phyloP scores from a whole-genome alignment of 1,139 yeast genomes.

The Ogataea hybrid region DNA sequence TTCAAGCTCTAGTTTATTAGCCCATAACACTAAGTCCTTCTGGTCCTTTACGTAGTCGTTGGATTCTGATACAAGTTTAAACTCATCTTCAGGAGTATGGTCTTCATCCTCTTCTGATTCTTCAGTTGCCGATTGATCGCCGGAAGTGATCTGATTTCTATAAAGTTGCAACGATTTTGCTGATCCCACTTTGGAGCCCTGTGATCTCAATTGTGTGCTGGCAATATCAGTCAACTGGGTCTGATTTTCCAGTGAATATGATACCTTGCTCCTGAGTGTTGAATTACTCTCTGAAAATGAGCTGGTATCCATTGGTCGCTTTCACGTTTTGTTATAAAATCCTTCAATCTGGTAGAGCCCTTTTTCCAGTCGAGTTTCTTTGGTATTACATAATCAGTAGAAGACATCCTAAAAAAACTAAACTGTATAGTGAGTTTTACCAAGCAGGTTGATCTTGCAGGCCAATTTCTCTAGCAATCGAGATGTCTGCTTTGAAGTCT shows the following conservation, averaged over 20 bases:
- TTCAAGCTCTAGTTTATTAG: constrained; percentile 44
- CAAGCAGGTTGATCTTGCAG: not conserved
- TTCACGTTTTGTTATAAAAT: no score
- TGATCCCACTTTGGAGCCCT: not conserved
- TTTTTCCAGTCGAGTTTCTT: no score
- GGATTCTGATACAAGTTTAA: not conserved
- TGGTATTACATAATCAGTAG: no score
- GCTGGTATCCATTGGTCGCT: no score
- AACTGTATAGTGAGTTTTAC: no score
- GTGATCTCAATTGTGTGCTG: not conserved
- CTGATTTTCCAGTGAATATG: not conserved
- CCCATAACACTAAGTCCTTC: constrained; percentile 40
- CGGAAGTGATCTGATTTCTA: not conserved
- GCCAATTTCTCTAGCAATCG: constrained; percentile 1
- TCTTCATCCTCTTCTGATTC: constrained; percentile 9
- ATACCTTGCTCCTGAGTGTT: not conserved
- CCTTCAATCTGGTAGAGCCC: no score
- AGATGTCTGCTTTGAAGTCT: constrained; percentile 21
- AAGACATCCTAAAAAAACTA: no score
- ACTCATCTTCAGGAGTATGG: constrained; percentile 2
- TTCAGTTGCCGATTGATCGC: constrained; percentile 13
- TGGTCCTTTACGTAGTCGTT: constrained; percentile 16
- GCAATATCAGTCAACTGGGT: constrained; percentile 8
- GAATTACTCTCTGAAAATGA: no score
- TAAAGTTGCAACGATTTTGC: constrained; percentile 5